Percentiles rank a stretch among this genome's conserved stretches.
Evolutionary conservation across 2,329 filamentous ascomycete genomes (phyloP).

Genomic region (Penicillium hesseltinei): DNA sequence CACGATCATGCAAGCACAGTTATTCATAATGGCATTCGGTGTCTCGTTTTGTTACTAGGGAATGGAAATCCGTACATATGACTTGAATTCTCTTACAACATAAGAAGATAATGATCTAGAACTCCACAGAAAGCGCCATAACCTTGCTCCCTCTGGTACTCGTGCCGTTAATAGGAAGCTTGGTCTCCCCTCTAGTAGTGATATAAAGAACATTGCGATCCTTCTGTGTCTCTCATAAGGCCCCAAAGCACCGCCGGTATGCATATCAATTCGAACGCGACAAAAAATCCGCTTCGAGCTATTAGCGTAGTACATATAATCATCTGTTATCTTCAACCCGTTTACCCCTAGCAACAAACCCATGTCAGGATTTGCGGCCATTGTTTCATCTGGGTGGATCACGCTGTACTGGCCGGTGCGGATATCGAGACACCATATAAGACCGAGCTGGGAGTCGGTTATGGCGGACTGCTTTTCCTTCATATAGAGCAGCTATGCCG

Average conservation of each 20-base stretch:
- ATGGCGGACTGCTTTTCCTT: constrained; percentile 9
- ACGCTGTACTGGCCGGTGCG: constrained; percentile 13
- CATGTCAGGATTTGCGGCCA: constrained; percentile 8
- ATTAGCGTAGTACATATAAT: constrained; percentile 20
- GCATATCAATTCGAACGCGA: constrained; percentile 15
- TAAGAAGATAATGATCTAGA: not conserved
- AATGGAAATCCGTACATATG: constrained; percentile 8
- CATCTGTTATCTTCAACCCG: constrained; percentile 8
- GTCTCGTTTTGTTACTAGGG: constrained; percentile 2
- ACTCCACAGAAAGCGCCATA: not conserved
- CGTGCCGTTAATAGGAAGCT: not conserved
- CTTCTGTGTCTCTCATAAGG: constrained; percentile 6
- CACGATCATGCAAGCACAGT: constrained; percentile 3
- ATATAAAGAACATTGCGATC: constrained; percentile 15
- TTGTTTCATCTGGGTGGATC: constrained; percentile 13
- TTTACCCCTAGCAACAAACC: constrained; percentile 15
- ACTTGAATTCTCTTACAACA: not conserved
- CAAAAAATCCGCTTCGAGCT: constrained; percentile 18
- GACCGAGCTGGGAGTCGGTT: constrained; percentile 14
- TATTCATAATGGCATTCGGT: constrained; percentile 7
- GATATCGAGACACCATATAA: constrained; percentile 17
- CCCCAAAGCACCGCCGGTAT: constrained; percentile 14
- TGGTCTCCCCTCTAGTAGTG: constrained; percentile 11
- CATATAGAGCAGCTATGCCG: constrained; percentile 15
- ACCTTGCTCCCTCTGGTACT: constrained; percentile 5